Conservation (phyloP, 1,284 basidiomycete species). For the Porogramme epimiltina region DNA sequence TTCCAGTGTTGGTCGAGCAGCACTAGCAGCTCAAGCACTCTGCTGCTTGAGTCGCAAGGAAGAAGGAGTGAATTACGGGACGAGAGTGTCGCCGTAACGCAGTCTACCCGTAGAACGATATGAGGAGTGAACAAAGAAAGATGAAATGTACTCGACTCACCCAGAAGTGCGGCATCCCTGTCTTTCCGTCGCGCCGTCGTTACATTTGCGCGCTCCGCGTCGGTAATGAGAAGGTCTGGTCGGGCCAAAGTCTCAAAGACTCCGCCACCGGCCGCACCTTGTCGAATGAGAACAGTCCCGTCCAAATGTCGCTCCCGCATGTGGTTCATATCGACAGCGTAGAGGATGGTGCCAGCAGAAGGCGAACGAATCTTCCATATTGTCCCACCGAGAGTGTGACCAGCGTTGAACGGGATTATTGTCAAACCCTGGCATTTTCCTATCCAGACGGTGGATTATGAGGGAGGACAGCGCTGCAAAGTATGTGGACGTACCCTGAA, state of each 20-base stretch:
- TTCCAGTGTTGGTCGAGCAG: conserved; percentile 98
- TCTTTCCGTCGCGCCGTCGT: conserved; percentile 90
- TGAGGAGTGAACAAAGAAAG: neutral
- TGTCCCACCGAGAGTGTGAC: conserved; percentile 95
- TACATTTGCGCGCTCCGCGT: conserved; percentile 83
- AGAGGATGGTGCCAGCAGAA: conserved; percentile 92
- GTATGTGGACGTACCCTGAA: conserved; percentile 70
- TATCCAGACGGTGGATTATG: conserved; percentile 31
- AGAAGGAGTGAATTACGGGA: conserved; percentile 82
- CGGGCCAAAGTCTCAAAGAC: conserved; percentile 86
- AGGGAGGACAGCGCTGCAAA: neutral
- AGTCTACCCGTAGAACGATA: conserved; percentile 49
- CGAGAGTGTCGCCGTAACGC: conserved; percentile 82
- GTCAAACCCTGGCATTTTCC: conserved; percentile 91
- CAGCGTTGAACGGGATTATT: conserved; percentile 95
- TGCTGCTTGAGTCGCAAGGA: conserved; percentile 92
- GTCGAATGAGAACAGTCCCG: conserved; percentile 84
- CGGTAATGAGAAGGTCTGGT: conserved; percentile 93
- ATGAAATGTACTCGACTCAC: conserved; percentile 44
- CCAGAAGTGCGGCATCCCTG: conserved; percentile 86
- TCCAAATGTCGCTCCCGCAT: conserved; percentile 96
- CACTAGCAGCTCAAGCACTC: conserved; percentile 92
- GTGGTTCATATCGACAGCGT: conserved; percentile 97
- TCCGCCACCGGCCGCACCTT: conserved; percentile 60
- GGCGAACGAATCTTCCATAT: conserved; percentile 99